Evolutionary conservation across 805 yeast species (phyloP), one percentile per base, ranked within the genome.

Genomic region (Ogataea neopini): DNA sequence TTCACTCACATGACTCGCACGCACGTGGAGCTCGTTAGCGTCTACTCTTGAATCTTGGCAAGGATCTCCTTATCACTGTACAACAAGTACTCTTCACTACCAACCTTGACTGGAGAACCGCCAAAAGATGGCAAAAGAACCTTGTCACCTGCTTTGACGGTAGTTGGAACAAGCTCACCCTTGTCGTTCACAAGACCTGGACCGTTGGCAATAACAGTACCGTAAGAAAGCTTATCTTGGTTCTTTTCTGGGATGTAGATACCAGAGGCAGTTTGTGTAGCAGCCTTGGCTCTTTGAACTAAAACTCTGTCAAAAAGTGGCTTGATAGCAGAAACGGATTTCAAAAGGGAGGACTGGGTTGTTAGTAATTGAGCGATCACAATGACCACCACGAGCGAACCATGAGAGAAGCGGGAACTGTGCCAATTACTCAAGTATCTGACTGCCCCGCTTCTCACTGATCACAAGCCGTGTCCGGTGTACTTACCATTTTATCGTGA

Each of bases 261-360:
- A 64, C 97, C 97, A 41, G 94, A 83, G 51, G 96, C 91, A 49
- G 97, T 91, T 76, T 89, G 81, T 55, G 91, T 77, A 65, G 88
- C 86, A 50, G 96, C 96, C 78, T 90, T 90, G 65, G 86, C 75
- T 72, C 97, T 87, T 76, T 90, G 97, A 53, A 94, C 96, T 56
- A 94, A 80, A 52, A 94, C 91, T 73, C 99, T 86, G 83, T 94
- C 98, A 60, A 94, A 79, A 59, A 94, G 81, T 53, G 99, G 99
- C 60, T 84, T 84, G 67, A 94, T 84, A 51, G 88, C 80, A 73
- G 88, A 85, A 62, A 88, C 94, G 57, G 87, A 82, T 71, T 88
- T 89, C 66, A 86, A 73, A 52, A 86, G 64, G 43, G 89, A 76
- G 51, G 80, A 71, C 81, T 74, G 14, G 30, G 30, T 11, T 28